phyloP scores from a whole-genome alignment of 805 yeast species.

The Saturnispora sanitii region DNA sequence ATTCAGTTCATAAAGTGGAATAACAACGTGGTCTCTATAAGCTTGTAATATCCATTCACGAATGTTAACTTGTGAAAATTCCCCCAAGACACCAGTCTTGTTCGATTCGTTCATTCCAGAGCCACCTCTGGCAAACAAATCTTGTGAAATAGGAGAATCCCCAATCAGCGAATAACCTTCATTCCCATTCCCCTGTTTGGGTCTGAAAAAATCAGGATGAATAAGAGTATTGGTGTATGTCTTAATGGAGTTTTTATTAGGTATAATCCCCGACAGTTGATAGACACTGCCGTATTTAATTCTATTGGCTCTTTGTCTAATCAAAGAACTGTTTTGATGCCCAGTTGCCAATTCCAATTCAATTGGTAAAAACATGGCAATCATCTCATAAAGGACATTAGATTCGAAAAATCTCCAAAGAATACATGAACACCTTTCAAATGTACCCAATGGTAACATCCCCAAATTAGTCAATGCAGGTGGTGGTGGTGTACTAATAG shows the following conservation, averaged over 20 bases:
- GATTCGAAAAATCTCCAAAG: conserved; percentile 13
- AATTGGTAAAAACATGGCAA: conserved; percentile 11
- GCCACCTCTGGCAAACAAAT: background rate
- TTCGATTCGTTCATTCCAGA: no score
- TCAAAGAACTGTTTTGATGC: conserved; percentile 7
- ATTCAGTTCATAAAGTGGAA: conserved; percentile 41
- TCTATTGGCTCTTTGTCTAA: conserved; percentile 8
- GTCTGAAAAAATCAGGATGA: conserved; percentile 10
- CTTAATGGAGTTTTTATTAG: background rate
- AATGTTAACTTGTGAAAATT: conserved; percentile 23
- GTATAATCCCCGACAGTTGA: background rate
- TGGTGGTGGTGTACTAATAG: background rate
- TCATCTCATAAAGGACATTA: conserved; percentile 9
- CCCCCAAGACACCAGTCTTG: conserved; percentile 11
- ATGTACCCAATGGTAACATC: conserved; percentile 11
- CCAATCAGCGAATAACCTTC: background rate
- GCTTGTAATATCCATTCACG: conserved; percentile 33
- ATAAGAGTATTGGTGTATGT: conserved; percentile 12
- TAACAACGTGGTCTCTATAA: conserved; percentile 43
- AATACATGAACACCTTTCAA: conserved; percentile 11
- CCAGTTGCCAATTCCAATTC: conserved; percentile 12
- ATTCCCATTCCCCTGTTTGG: background rate
- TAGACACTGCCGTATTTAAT: conserved; percentile 7
- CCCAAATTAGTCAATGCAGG: conserved; percentile 5
- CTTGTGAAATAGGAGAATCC: no score